Base-by-base conservation (phyloP, 352 stramenopile genomes). In the Phytophthora palmivora region DNA sequence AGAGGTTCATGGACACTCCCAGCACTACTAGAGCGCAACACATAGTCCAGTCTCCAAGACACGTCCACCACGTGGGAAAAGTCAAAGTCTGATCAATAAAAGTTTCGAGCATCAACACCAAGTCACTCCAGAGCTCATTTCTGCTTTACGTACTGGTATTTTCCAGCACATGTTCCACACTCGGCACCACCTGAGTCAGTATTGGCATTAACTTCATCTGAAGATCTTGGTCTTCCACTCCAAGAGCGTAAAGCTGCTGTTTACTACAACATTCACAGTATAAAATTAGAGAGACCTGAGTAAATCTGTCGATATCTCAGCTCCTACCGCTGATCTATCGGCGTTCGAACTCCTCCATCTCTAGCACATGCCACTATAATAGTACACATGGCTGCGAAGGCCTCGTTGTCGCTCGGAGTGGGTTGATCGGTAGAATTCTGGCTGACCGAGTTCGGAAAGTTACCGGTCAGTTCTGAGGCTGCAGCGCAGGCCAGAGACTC, bases 1-100 rank as follows among this genome's bases (percentile, higher is more conserved):
- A 82, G 37, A 8, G 78, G 76, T 46, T 78, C 68, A 38, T 83
- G 79, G 47, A 91, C 58, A 47, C 65, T 85, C 4, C 84, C 84
- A n/a, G 63, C 71, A 14, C 64, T 66, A 42, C 67, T 88, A 4
- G 81, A 89, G 3, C 74, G 76, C 22, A 91, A 58, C 3, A 85
- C 75, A 48, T 92, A 88, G 72, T 94, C 84, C 26, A 94, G 55
- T 26, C 82, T 74, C 84, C 84, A 94, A 8, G 69, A 72, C 2
- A 91, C 74, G 39, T 90, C 79, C 28, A 94, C 82, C 14, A 94
- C 72, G 5, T 90, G 73, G n/a, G 82, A 75, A 28, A 90, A 86
- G 67, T 91, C 81, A 60, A 90, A 88, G 48, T 69, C 84, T 93
- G 41, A 51, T 26, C 15, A 50, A 10, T 15, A 46, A 16, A 33